phyloP scores from a whole-genome alignment of 2,329 filamentous ascomycete genomes.

The Cordyceps militaris region DNA sequence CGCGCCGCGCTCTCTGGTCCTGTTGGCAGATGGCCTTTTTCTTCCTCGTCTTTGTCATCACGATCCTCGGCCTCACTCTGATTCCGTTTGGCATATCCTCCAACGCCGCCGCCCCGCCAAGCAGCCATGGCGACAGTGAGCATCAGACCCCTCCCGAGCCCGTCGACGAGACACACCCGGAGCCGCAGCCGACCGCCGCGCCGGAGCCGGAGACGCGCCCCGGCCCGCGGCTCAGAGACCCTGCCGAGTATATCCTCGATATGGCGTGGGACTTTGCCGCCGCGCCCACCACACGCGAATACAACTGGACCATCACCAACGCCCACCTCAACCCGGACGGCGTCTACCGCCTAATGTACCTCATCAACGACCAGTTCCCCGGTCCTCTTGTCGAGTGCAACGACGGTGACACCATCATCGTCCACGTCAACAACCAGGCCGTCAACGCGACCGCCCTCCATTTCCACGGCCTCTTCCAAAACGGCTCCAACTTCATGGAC shows the following conservation, averaged over 20 bases:
- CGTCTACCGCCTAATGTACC: constrained; percentile 50
- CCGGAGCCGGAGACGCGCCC: neutral
- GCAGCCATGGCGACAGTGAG: constrained; percentile 4
- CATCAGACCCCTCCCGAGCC: neutral
- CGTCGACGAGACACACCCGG: neutral
- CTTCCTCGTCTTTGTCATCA: constrained; percentile 19
- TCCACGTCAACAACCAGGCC: constrained; percentile 62
- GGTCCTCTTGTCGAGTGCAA: constrained; percentile 66
- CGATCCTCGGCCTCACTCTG: constrained; percentile 18
- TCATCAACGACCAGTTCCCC: constrained; percentile 70
- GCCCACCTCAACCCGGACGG: constrained; percentile 55
- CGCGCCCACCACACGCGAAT: constrained; percentile 44
- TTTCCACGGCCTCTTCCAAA: constrained; percentile 73
- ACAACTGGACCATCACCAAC: constrained; percentile 54
- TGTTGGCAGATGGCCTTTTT: constrained; percentile 17
- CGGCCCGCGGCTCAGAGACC: constrained; percentile 22
- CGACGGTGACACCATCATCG: constrained; percentile 63
- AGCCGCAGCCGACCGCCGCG: neutral
- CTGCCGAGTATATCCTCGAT: constrained; percentile 50
- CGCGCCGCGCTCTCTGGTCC: constrained; percentile 1
- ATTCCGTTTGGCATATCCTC: constrained; percentile 18
- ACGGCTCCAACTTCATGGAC: constrained; percentile 69
- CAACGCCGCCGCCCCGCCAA: neutral
- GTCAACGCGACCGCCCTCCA: constrained; percentile 62
- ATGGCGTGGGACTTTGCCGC: constrained; percentile 48